Percentiles rank a stretch among this genome's conserved stretches.
phyloP scores from a whole-genome alignment of 257 asterid species.

The Cordia subcordata region DNA sequence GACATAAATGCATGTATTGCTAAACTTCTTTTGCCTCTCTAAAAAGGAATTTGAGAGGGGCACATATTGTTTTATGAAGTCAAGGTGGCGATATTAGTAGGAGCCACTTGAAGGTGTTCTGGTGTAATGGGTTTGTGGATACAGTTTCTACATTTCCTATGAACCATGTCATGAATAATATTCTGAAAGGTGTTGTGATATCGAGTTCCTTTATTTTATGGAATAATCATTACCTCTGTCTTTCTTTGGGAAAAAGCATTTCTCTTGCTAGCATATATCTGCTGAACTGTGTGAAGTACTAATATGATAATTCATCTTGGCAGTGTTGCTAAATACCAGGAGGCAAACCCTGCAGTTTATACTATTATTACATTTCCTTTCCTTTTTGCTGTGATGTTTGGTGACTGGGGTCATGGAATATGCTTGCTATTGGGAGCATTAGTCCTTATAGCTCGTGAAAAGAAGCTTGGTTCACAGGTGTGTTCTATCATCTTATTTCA shows the following conservation, averaged over 20 bases:
- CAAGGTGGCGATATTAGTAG: no score
- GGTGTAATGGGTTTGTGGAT: no score
- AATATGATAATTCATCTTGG: constrained; percentile 24
- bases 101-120: no score
- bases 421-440: constrained; percentile 87
- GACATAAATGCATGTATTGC: no score
- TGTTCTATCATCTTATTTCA: not conserved
- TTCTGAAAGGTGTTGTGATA: no score
- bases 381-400: constrained; percentile 99
- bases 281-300: constrained; percentile 15
- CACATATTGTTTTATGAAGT: no score
- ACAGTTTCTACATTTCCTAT: no score
- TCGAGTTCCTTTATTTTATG: no score
- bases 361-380: constrained; percentile 89
- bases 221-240: not conserved
- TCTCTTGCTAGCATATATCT: not conserved
- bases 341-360: constrained; percentile 98
- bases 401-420: constrained; percentile 99
- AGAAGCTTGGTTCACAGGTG: constrained; percentile 82
- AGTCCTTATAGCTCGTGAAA: constrained; percentile 70
- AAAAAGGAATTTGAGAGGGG: no score
- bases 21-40: no score
- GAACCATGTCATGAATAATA: no score
- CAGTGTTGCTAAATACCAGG: constrained; percentile 97
- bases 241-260: not conserved